Evolutionary conservation across 805 yeast genomes (phyloP).

Genomic region (Geotrichum ghanense): DNA sequence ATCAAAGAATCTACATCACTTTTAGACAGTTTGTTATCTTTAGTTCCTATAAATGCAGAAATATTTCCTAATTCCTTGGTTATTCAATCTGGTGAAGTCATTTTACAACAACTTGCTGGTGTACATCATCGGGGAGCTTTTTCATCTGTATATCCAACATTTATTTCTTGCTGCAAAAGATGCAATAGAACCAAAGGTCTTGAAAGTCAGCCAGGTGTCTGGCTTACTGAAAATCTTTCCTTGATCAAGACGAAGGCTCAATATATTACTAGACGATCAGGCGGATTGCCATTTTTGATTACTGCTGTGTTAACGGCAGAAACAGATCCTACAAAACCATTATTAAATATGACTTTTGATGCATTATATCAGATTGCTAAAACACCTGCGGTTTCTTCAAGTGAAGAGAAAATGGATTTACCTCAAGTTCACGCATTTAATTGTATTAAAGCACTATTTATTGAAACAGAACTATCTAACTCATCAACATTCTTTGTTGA

Average conservation of each 20-base stretch:
- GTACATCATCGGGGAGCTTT: slow-evolving; percentile 90
- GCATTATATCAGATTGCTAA: slow-evolving; percentile 44
- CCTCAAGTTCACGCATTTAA: slow-evolving; percentile 94
- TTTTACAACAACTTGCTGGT: slow-evolving; percentile 55
- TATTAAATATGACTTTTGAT: slow-evolving; percentile 41
- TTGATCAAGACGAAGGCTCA: slow-evolving; percentile 48
- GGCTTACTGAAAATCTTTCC: slow-evolving; percentile 50
- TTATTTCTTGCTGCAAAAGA: slow-evolving; percentile 50
- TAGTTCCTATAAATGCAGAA: slow-evolving; percentile 15
- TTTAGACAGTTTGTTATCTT: slow-evolving; percentile 34
- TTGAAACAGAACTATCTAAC: slow-evolving; percentile 55
- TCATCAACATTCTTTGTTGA: slow-evolving; percentile 42
- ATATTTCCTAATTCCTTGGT: slow-evolving; percentile 22
- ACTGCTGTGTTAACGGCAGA: slow-evolving; percentile 60
- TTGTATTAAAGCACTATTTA: slow-evolving; percentile 63
- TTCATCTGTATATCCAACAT: slow-evolving; percentile 77
- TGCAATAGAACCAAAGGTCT: slow-evolving; percentile 30
- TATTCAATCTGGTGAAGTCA: slow-evolving; percentile 37
- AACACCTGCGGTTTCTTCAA: slow-evolving; percentile 34
- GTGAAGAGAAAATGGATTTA: slow-evolving; percentile 49
- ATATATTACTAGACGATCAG: slow-evolving; percentile 78
- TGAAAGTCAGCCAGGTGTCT: slow-evolving; percentile 33
- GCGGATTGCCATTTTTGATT: slow-evolving; percentile 76
- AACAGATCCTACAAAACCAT: slow-evolving; percentile 24
- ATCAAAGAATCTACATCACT: slow-evolving; percentile 62